Base-by-base conservation (phyloP, 192 early-diverging fungal genomes). In the Rhizoclosmatium sp. region DNA sequence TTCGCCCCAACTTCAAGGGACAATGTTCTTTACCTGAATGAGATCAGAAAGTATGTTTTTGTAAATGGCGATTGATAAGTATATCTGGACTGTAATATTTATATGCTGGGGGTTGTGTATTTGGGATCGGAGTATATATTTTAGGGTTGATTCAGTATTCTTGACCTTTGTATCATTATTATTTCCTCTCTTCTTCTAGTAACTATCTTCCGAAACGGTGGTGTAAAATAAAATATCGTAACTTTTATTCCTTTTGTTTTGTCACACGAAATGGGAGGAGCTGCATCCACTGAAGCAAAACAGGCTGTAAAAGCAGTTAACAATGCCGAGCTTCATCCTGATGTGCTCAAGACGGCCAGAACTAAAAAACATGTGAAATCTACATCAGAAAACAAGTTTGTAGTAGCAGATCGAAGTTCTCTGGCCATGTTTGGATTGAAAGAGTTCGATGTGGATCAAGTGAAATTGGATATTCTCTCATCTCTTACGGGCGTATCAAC, bases 21-120 rank as follows among this genome's bases (percentile, higher is more conserved):
- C 75, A 12, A 76, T 76, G 75, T 76, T 76, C 51, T 76, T 76
- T 42, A 76, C 75, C 5, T 76, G 73, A 75, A 62, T 10, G 51
- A 7, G 51, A 54, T 31, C 31, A 31, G 31, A 31, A 31, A 31
- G 31, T 31, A 31, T 31, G 31, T 31, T 31, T 31, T 31, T 31
- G 31, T 31, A 31, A 31, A 31, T 31, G 31, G 31, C 0, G 31
- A 31, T 31, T 31, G 31, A 31, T 31, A 31, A 31, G 31, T 31
- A 31, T 31, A 31, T 31, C 31, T 31, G 31, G 31, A 31, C 31
- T 31, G 31, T 31, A 31, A 31, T 31, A 31, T 31, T 31, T 31
- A 31, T 31, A 31, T 31, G 31, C 31, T 31, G 31, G 31, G 31
- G 31, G 31, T 31, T 31, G 31, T 31, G 31, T 31, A 31, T 31